Base-by-base conservation (phyloP, 306 rosid genomes). In the Quercus cerris region DNA sequence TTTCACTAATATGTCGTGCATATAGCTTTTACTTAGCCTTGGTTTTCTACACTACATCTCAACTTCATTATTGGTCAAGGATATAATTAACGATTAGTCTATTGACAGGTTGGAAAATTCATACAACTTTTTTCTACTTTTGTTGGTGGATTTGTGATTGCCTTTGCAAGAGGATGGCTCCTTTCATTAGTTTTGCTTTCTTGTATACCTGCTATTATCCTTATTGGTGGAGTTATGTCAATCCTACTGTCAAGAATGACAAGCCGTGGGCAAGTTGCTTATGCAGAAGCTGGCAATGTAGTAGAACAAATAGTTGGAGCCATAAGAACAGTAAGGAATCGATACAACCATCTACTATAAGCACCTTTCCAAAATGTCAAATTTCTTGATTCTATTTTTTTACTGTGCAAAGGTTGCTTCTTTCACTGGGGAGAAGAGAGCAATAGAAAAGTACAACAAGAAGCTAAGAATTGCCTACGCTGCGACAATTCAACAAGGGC, bases 241-340 rank as follows among this genome's bases (percentile, higher is more conserved):
- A 30, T 46, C 0, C 1, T 83, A 46, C 73, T 91, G 77, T 28
- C 92, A 6, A 93, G 81, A 84, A 87, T 93, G 96, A 75, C 99
- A 1, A 88, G 89, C 44, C 90, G 97, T 0, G 97, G 94, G 2
- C 98, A 95, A 77, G 27, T 75, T 51, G 99, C 99, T 75, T 95
- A 95, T 74, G 93, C 96, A 6, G 96, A 95, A 81, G 97, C 99
- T 15, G 93, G 99, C 68, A 91, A 82, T 63, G 86, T 91, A 4
- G 99, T 91, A 3, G 98, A 95, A 63, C 99, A 95, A 85, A 90
- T 93, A 0, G 89, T 93, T 28, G 94, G 93, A 81, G 82, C 93
- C 51, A 95, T 95, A 46, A 85, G 96, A 88, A 93, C 98, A 18
- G 97, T 91, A 89, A 88, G 91, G 10, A 35, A 55, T 54, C 58